Conservation (phyloP, 495 filamentous ascomycete genomes). For the Penicillium paxilli region DNA sequence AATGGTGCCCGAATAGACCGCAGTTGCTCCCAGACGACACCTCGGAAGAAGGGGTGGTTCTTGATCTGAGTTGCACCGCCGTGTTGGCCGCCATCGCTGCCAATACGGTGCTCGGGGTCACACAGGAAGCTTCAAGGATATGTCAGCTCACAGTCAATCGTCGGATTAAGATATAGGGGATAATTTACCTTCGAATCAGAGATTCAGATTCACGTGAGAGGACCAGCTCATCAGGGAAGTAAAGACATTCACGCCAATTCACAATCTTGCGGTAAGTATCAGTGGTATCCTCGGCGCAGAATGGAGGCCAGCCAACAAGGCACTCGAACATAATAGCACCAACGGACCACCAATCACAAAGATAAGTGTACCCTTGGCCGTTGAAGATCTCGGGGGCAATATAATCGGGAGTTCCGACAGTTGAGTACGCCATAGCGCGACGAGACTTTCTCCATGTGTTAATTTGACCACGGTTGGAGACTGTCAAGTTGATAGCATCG, state of each 20-base stretch:
- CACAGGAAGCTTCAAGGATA: slow-evolving; percentile 69
- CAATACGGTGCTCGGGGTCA: slow-evolving; percentile 84
- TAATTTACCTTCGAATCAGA: slow-evolving; percentile 74
- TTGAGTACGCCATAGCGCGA: slow-evolving; percentile 94
- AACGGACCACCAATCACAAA: slow-evolving; percentile 98
- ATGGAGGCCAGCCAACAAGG: slow-evolving; percentile 97
- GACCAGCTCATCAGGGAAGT: slow-evolving; percentile 93
- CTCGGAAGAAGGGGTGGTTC: slow-evolving; percentile 90
- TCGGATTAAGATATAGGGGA: neutral
- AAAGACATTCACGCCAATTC: slow-evolving; percentile 92
- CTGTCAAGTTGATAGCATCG: slow-evolving; percentile 97
- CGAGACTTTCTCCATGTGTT: slow-evolving; percentile 98
- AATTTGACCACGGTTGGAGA: slow-evolving; percentile 93
- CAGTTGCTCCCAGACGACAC: slow-evolving; percentile 89
- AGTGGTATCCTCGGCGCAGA: slow-evolving; percentile 95
- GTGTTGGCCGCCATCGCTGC: slow-evolving; percentile 62
- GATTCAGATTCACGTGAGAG: slow-evolving; percentile 85
- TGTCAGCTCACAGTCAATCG: neutral
- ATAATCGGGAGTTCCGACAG: slow-evolving; percentile 97
- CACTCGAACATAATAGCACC: slow-evolving; percentile 99
- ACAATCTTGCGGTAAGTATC: slow-evolving; percentile 99
- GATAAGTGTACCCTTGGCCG: slow-evolving; percentile 89
- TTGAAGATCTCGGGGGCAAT: slow-evolving; percentile 99
- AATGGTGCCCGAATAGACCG: slow-evolving; percentile 93
- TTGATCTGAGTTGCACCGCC: slow-evolving; percentile 88